Evolutionary conservation across 768 basidiomycete genomes (phyloP), one percentile per base, ranked within the genome.

Genomic region (Podaxis carcinomalis): DNA sequence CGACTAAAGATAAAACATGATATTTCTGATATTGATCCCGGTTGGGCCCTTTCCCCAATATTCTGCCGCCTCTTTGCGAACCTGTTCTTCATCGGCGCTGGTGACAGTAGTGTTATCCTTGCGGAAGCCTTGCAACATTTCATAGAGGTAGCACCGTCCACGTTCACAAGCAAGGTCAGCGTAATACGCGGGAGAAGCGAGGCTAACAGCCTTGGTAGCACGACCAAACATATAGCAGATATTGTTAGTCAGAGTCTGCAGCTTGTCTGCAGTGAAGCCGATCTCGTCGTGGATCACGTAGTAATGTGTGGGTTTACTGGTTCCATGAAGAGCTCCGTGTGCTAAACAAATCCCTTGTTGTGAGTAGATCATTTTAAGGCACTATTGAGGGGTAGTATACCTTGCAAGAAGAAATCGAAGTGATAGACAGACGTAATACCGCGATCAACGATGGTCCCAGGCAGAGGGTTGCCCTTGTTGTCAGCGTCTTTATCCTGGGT

Each of bases 131-230:
- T 81, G 83, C 62, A 93, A 72, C 25, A 92, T 80, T n/a, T 83
- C 83, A 68, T 92, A 86, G 19, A 93, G 67, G 67, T 92, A 93
- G 68, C 83, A 88, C 27, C 92, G 78, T 0, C 89, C 92, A 16
- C 82, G 73, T 66, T 83, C 82, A 62, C 82, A 83, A 5, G 80
- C 78, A 57, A 93, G 77, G 70, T 93, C 90, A 11, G 90, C 88
- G 64, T 92, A 92, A 69, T 92, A 92, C 0, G 91, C 91, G 0
- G 92, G 87, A 0, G 92, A 90, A 10, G 86, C 82, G 21, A 93
- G 78, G 68, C 89, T 91, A 54, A 95, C 93, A 0, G 92, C 89
- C 66, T 92, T 90, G 2, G 93, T 95, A 1, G 93, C 92, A 14
- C 93, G 87, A 4, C 89, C 90, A 66, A 91, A 95, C 70, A 90